Base-by-base conservation (phyloP, 176 grass and related monocot species). In the Tillandsia leiboldiana region DNA sequence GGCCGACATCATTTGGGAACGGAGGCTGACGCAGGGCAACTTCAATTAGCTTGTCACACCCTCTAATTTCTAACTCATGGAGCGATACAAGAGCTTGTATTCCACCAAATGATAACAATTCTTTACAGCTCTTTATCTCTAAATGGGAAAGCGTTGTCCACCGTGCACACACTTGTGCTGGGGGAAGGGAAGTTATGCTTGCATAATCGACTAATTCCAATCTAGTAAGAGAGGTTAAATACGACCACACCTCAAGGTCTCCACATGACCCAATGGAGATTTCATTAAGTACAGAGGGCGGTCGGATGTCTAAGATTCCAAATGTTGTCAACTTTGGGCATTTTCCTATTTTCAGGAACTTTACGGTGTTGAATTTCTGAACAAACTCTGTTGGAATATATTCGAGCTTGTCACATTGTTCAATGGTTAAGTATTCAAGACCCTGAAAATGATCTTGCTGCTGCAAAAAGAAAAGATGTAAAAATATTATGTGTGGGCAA, bases 51-150 rank as follows among this genome's bases (percentile, higher is more conserved):
- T 20, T 20, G 20, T 20, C 20, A 20, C 20, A 20, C 0, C 20
- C 20, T 20, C 20, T 20, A 20, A 20, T 20, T 20, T 20, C 20
- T 20, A 20, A 20, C 20, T 20, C 20, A 20, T 20, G 20, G 52
- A 58, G 54, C 15, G 14, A n/a, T 13, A 58, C 13, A 8, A 72
- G 53, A 20, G 53, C 53, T 49, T 54, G 56, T 20, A 72, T 49
- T 49, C 53, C 53, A 28, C 28, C 70, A 6, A 72, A 18, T 61
- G 70, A 72, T 72, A 28, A 14, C 47, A 72, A 9, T 11, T 48
- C 13, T 58, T 7, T 7, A 11, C 70, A 72, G n/a, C 11, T 12
- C 7, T 13, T 0, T 23, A 72, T 72, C 9, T 2, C 9, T 15
- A 72, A 49, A 10, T 15, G 7, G 12, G 9, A 10, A 18, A 72